These are phyloP conservation scores for Dipodascopsis uninucleata DNA, from an alignment of 805 yeast species.

Conservation along the genomic window DNA sequence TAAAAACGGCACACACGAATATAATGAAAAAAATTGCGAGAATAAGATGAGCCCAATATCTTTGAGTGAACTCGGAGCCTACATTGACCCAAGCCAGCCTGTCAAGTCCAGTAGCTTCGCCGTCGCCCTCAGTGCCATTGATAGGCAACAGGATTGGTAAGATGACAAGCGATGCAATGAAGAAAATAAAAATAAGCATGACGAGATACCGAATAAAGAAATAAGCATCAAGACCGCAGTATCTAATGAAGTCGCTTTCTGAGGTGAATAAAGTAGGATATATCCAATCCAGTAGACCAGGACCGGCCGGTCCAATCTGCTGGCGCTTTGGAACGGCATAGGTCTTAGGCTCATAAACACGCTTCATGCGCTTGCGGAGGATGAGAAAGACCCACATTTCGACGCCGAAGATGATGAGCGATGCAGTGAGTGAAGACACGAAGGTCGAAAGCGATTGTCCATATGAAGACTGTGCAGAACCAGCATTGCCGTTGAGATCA, in stretches of 20 bases:
- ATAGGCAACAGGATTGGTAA: constrained; percentile 74
- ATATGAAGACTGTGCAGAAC: constrained; percentile 20
- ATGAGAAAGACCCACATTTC: constrained; percentile 62
- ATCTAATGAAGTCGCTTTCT: constrained; percentile 71
- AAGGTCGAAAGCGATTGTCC: constrained; percentile 65
- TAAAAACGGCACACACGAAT: constrained; percentile 54
- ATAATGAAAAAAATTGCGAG: constrained; percentile 53
- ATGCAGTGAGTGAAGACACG: constrained; percentile 63
- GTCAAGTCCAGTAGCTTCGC: constrained; percentile 52
- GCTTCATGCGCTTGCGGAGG: constrained; percentile 60
- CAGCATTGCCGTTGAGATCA: constrained; percentile 11
- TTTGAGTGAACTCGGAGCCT: constrained; percentile 47
- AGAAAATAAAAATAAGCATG: constrained; percentile 51
- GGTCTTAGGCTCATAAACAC: constrained; percentile 84
- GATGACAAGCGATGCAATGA: constrained; percentile 51
- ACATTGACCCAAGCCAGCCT: constrained; percentile 68
- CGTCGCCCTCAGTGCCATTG: constrained; percentile 39
- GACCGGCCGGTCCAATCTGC: constrained; percentile 67
- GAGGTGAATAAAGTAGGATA: constrained; percentile 60
- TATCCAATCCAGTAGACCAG: constrained; percentile 71
- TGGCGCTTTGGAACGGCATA: constrained; percentile 52
- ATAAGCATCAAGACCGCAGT: constrained; percentile 90
- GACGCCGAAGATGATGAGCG: constrained; percentile 60
- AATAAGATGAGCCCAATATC: constrained; percentile 60
- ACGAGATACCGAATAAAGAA: constrained; percentile 77